Percentiles rank a stretch among this genome's conserved stretches.
Conservation (phyloP, 2,329 filamentous ascomycete genomes). For the Alternaria brassicae region DNA sequence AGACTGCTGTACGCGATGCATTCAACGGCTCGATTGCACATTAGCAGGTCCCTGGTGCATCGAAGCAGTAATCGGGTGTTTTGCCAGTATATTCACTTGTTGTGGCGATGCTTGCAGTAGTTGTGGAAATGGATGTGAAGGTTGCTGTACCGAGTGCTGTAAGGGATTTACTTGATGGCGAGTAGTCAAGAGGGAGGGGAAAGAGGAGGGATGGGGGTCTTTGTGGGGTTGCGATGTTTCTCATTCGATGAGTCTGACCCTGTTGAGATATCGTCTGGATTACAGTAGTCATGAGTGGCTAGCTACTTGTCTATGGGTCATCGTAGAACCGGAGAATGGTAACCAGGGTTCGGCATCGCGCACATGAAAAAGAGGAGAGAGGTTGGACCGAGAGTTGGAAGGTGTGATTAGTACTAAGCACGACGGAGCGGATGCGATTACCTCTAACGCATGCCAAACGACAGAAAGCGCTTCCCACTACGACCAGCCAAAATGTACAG, state of each 20-base stretch:
- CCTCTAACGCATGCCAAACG: background rate
- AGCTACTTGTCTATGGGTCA: background rate
- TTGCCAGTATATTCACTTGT: slow-evolving; percentile 1
- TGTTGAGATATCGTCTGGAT: background rate
- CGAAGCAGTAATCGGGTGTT: slow-evolving; percentile 12
- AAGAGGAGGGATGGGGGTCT: background rate
- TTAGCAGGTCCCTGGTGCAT: slow-evolving; percentile 8
- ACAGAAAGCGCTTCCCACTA: background rate
- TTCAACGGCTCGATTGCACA: slow-evolving; percentile 11
- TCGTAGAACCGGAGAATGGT: background rate
- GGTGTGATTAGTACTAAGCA: background rate
- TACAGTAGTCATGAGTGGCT: background rate
- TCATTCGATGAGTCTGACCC: background rate
- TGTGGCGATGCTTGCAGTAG: background rate
- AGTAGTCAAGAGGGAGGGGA: background rate
- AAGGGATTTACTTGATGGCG: background rate
- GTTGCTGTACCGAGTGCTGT: background rate
- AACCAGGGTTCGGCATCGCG: background rate
- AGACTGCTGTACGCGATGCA: slow-evolving; percentile 16
- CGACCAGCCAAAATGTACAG: background rate
- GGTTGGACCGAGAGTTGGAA: background rate
- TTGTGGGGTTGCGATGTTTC: background rate
- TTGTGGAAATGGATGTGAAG: slow-evolving; percentile 5
- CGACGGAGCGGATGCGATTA: background rate
- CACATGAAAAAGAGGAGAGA: background rate